These are phyloP conservation scores for Calocybe gangraenosa DNA, from an alignment of 768 basidiomycete species.

Conservation along the genomic window DNA sequence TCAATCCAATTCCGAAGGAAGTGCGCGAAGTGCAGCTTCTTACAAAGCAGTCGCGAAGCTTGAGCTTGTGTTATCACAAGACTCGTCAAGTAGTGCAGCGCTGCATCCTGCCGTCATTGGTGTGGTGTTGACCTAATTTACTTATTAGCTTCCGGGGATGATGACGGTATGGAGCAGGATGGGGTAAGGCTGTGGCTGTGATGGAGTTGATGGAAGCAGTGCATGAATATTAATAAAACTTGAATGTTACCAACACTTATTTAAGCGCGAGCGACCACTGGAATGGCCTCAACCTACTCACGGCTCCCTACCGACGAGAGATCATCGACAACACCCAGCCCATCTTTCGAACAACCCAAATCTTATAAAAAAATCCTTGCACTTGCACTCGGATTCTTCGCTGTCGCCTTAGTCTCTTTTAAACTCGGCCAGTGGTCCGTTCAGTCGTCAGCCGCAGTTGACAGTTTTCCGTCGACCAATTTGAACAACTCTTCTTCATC, in stretches of 20 bases:
- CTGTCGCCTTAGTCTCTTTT: constrained; percentile 37
- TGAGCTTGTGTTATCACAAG: no score
- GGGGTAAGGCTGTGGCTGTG: constrained; percentile 2
- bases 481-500: constrained; percentile 4
- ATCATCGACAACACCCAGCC: constrained; percentile 14
- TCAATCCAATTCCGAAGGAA: no score
- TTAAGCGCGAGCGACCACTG: constrained; percentile 7
- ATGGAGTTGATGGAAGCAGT: background rate
- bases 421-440: constrained; percentile 39
- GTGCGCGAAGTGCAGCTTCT: no score
- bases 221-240: no score
- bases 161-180: background rate
- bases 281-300: constrained; percentile 17
- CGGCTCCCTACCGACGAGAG: constrained; percentile 21
- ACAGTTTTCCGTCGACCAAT: constrained; percentile 1
- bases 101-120: no score
- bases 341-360: constrained; percentile 19
- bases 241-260: constrained; percentile 4
- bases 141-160: no score
- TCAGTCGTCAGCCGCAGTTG: constrained; percentile 5
- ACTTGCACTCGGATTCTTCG: constrained; percentile 28
- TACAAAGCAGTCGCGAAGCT: no score
- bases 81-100: no score
- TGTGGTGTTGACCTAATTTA: no score
- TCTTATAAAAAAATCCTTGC: constrained; percentile 27